phyloP scores from a whole-genome alignment of 2,329 filamentous ascomycete genomes.

The Neofusicoccum ribis region DNA sequence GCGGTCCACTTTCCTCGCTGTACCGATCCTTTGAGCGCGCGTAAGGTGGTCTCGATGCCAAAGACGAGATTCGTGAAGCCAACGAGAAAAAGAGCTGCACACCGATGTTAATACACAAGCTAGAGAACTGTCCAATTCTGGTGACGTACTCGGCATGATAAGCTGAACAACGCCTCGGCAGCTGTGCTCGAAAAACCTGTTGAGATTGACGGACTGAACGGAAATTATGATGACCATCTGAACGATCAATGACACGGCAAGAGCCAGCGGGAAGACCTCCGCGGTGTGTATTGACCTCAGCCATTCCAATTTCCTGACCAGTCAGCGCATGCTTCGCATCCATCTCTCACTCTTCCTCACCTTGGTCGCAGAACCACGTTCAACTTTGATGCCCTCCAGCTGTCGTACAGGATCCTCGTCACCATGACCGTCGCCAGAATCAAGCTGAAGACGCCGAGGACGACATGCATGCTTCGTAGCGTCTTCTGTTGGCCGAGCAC shows the following conservation, averaged over 20 bases:
- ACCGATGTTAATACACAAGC: background rate
- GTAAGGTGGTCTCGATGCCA: constrained; percentile 60
- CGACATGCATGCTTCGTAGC: constrained; percentile 41
- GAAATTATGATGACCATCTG: constrained; percentile 41
- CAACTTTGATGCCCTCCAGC: constrained; percentile 35
- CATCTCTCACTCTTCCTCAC: constrained; percentile 26
- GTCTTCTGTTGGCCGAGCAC: constrained; percentile 40
- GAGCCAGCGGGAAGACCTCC: constrained; percentile 42
- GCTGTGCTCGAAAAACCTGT: constrained; percentile 37
- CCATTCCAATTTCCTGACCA: constrained; percentile 34
- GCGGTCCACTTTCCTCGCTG: constrained; percentile 62
- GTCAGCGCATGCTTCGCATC: constrained; percentile 17
- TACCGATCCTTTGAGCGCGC: constrained; percentile 55
- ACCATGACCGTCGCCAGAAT: constrained; percentile 37
- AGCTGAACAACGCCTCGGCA: constrained; percentile 39
- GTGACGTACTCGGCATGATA: constrained; percentile 40
- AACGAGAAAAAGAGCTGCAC: constrained; percentile 63
- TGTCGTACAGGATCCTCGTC: constrained; percentile 39
- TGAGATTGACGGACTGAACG: constrained; percentile 40
- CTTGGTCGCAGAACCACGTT: constrained; percentile 33
- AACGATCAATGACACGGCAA: constrained; percentile 38
- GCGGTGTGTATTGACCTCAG: constrained; percentile 41
- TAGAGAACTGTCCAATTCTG: background rate
- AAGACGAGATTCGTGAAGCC: constrained; percentile 68
- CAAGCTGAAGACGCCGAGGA: constrained; percentile 40